Base-by-base conservation (phyloP, 2,329 filamentous ascomycete species). In the Fusarium heterosporum region DNA sequence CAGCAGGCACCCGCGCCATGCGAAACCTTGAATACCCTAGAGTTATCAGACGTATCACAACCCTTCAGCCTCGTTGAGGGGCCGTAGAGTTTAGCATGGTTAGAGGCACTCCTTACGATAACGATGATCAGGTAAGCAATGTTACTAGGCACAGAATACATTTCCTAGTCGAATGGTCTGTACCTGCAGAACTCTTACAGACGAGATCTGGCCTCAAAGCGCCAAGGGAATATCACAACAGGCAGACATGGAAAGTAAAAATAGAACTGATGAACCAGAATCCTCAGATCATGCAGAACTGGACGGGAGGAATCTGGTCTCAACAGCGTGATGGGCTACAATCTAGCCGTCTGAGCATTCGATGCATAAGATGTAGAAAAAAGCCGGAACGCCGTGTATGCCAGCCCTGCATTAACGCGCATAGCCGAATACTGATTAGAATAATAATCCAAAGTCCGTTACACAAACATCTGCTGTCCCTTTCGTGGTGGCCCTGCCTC, bases 371-470 rank as follows among this genome's bases (percentile, higher is more conserved):
- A 49, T 29, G 68, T 57, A 52, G 68, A 63, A 48, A 53, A 13
- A 69, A 70, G 53, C 71, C 71, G 51, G 46, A 73, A 73, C 71
- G 71, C 71, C 69, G 51, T 59, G 57, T 67, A 63, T 69, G 55
- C 69, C 68, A 56, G 61, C 68, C 66, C 55, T 58, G 58, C 71
- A 70, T 70, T 73, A 69, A 66, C 59, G 62, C 53, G 55, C 55
- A 68, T 49, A 65, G 64, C 71, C 68, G 56, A 69, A 62, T 61
- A 69, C 65, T 52, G 55, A 69, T 68, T 68, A 69, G 62, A 69
- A 34, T 62, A 58, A 66, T 69, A 69, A 62, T 58, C 65, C 65
- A 58, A 68, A 68, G 50, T 22, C 51, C 28, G 22, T 66, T 29
- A 39, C 51, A 46, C 55, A 61, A 66, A 62, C 51, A 62, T 47